Conservation (phyloP, 106 monocot genomes). For the Vanilla planifolia region DNA sequence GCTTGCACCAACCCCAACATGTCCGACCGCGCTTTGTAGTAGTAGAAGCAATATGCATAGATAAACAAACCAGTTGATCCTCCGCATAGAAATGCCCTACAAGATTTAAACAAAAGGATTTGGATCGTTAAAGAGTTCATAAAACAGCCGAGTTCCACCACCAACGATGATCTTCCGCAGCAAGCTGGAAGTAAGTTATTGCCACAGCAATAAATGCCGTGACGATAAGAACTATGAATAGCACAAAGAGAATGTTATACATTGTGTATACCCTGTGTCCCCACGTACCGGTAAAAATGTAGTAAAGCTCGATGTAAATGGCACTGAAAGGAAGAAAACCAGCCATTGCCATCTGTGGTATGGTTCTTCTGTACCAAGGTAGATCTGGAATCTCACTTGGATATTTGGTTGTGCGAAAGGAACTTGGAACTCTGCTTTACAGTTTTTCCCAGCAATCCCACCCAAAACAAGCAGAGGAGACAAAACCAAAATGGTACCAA, state of each 20-base stretch:
- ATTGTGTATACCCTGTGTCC: conserved; percentile 21
- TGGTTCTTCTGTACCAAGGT: conserved; percentile 20
- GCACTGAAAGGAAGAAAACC: conserved; percentile 24
- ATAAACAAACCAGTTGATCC: conserved; percentile 60
- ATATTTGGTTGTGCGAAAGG: conserved; percentile 20
- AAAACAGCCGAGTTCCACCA: conserved; percentile 44
- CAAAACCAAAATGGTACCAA: conserved; percentile 23
- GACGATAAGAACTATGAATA: conserved; percentile 29
- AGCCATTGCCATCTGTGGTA: conserved; percentile 28
- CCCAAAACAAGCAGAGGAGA: conserved; percentile 20
- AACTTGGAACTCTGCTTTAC: conserved; percentile 24
- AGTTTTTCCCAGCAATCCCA: conserved; percentile 23
- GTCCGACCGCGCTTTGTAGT: conserved; percentile 52
- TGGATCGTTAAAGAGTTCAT: not conserved
- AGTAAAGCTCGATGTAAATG: conserved; percentile 24
- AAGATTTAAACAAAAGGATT: not conserved
- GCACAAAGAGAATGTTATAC: conserved; percentile 17
- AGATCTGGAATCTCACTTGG: conserved; percentile 19
- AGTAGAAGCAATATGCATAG: conserved; percentile 59
- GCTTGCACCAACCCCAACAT: conserved; percentile 69
- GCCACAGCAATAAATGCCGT: conserved; percentile 48
- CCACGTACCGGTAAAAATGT: conserved; percentile 23
- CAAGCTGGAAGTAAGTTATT: conserved; percentile 47
- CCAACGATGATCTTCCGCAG: conserved; percentile 47
- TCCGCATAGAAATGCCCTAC: conserved; percentile 57